Percentiles rank a stretch among this genome's conserved stretches.
phyloP scores from a whole-genome alignment of 208 protist species.

The Trypanosoma cruzi region DNA sequence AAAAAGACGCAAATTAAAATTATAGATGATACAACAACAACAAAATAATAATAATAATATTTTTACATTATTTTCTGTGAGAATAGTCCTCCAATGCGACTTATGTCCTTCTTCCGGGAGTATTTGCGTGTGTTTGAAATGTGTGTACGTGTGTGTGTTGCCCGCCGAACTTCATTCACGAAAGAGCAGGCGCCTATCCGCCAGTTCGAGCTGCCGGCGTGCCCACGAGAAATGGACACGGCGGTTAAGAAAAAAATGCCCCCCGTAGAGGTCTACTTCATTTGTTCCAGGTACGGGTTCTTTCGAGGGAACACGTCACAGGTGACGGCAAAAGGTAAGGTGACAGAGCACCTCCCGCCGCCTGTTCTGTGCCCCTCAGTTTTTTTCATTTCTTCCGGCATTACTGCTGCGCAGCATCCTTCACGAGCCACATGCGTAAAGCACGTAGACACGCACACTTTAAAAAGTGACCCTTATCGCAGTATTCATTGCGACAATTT shows the following conservation, averaged over 20 bases:
- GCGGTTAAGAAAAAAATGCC: conserved; percentile 32
- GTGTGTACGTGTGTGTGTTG: conserved; percentile 19
- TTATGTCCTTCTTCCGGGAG: neutral
- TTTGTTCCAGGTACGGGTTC: neutral
- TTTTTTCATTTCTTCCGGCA: neutral
- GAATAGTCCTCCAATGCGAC: neutral
- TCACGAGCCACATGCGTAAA: neutral
- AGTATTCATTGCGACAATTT: neutral
- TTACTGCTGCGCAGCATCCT: neutral
- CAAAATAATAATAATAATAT: no score
- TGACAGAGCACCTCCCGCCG: neutral
- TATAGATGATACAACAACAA: neutral
- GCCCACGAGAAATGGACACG: conserved; percentile 12
- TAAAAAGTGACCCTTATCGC: neutral
- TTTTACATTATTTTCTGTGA: neutral
- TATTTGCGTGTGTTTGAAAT: neutral
- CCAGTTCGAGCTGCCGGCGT: conserved; percentile 37
- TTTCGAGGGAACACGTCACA: neutral
- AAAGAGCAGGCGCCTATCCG: conserved; percentile 21
- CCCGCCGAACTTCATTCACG: neutral
- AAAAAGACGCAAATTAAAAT: no score
- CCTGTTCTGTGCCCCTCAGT: neutral
- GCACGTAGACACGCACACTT: neutral
- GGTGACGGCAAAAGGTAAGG: neutral
- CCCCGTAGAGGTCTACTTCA: conserved; percentile 29